Conservation (phyloP, 208 protist genomes). For the Crithidia mellificae region DNA sequence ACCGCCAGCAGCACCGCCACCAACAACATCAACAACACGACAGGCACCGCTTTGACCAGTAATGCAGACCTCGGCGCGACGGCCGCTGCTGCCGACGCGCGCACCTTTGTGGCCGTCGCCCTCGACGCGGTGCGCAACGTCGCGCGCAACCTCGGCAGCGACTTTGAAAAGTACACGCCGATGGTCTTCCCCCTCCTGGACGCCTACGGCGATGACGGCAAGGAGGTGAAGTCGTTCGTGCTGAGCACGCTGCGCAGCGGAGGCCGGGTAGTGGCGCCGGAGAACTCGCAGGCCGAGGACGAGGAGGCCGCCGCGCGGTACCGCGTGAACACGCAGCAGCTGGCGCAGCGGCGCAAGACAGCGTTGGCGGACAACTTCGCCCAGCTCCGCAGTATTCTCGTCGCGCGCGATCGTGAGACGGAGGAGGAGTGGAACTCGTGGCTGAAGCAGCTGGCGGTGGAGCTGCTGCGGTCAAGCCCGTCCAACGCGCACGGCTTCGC, state of each 20-base stretch:
- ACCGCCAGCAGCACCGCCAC: neutral
- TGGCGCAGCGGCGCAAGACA: conserved; percentile 38
- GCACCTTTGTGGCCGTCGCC: conserved; percentile 60
- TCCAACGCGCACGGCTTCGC: conserved; percentile 75
- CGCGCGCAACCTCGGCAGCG: conserved; percentile 72
- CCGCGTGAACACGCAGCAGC: conserved; percentile 34
- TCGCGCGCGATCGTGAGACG: conserved; percentile 56
- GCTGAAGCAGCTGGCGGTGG: conserved; percentile 79
- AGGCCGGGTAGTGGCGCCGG: conserved; percentile 48
- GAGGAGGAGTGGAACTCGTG: conserved; percentile 87
- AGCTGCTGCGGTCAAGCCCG: conserved; percentile 83
- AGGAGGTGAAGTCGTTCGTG: conserved; percentile 45
- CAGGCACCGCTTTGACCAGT: no score
- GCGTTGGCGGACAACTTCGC: conserved; percentile 58
- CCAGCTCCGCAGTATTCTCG: conserved; percentile 54
- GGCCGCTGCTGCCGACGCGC: conserved; percentile 16
- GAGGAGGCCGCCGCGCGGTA: conserved; percentile 40
- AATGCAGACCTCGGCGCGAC: neutral
- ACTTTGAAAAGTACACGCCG: conserved; percentile 82
- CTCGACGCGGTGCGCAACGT: conserved; percentile 69
- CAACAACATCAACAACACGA: no score
- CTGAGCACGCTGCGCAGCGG: conserved; percentile 39
- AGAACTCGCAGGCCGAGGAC: conserved; percentile 22
- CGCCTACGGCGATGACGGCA: conserved; percentile 53
- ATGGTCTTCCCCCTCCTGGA: conserved; percentile 77